Evolutionary conservation across 1,284 basidiomycete species (phyloP), one percentile per base, ranked within the genome.

Genomic region (Puccinia polysora): DNA sequence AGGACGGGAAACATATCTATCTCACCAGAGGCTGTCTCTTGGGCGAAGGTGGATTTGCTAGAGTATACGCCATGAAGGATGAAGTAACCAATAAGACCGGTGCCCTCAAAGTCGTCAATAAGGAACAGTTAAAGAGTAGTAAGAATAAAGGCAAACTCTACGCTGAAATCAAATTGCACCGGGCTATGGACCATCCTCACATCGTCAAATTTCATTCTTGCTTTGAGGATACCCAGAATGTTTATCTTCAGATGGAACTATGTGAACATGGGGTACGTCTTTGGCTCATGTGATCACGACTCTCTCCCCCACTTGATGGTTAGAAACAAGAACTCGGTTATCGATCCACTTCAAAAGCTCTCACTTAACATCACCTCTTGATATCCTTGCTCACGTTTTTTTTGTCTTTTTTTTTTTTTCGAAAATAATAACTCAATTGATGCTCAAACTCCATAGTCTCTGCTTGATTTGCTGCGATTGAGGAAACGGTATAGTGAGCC

Each of bases 161-260:
- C 78, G 94, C 94, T 74, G 95, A 98, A 84, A 97, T 98, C 80
- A 97, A 96, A 84, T 93, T 98, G 70, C 95, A 98, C 81, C 87
- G 89, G 74, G 89, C 91, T 23, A 85, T 97, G 67, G 82, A 87
- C 43, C 95, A 98, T 78, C 90, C 92, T 28, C 93, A 98, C 81
- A 90, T 98, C 74, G 93, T 97, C 74, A 82, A 83, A 20, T 97
- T 98, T 79, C 84, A 89, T 72, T 92, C 97, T 76, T 95, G 92
- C 80, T 97, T 97, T 79, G 94, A 98, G 81, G 95, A 97, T 79
- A 85, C 87, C 8, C 88, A 91, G 64, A 94, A 97, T 80, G 94
- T 98, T 28, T 98, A 97, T 82, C 96, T 98, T 88, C 88, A 89
- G 8, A 86, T 98, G 62, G 95, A 97, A 78, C 84, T 97, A 5